Evolutionary conservation across 495 filamentous ascomycete genomes (phyloP).

Genomic region (Podospora pseudocomata): DNA sequence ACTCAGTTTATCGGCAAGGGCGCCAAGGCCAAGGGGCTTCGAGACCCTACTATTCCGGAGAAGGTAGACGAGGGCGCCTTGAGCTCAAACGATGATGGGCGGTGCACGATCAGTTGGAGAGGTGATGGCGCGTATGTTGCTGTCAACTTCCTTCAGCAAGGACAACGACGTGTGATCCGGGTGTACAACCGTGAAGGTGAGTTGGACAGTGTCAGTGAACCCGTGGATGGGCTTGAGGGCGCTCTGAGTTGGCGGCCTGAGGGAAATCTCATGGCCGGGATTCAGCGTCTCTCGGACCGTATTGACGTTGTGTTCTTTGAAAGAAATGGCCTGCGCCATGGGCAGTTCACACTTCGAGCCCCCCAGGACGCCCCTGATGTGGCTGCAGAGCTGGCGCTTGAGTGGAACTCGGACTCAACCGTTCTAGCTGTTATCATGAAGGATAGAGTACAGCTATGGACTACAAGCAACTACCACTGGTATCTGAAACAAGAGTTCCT

Average conservation of each 20-base stretch:
- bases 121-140: slow-evolving; percentile 92
- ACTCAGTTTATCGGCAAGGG: slow-evolving; percentile 95
- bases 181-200: slow-evolving; percentile 87
- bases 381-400: slow-evolving; percentile 58
- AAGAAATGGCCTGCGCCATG: slow-evolving; percentile 90
- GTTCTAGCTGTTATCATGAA: slow-evolving; percentile 76
- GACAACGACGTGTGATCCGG: slow-evolving; percentile 69
- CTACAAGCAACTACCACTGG: slow-evolving; percentile 95
- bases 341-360: slow-evolving; percentile 75
- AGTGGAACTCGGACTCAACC: slow-evolving; percentile 89
- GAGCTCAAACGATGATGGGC: slow-evolving; percentile 65
- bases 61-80: slow-evolving; percentile 80
- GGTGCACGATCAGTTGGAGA: slow-evolving; percentile 79
- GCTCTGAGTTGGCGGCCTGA: slow-evolving; percentile 86
- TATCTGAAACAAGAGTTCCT: slow-evolving; percentile 92
- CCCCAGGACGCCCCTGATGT: slow-evolving; percentile 52
- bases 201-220: slow-evolving; percentile 88
- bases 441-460: slow-evolving; percentile 88
- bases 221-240: slow-evolving; percentile 82
- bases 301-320: slow-evolving; percentile 95
- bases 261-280: slow-evolving; percentile 82
- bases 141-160: slow-evolving; percentile 68
- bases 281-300: slow-evolving; percentile 65
- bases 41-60: slow-evolving; percentile 92
- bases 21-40: slow-evolving; percentile 82